Conservation (phyloP, 2,329 filamentous ascomycete genomes). For the Metarhizium album region DNA sequence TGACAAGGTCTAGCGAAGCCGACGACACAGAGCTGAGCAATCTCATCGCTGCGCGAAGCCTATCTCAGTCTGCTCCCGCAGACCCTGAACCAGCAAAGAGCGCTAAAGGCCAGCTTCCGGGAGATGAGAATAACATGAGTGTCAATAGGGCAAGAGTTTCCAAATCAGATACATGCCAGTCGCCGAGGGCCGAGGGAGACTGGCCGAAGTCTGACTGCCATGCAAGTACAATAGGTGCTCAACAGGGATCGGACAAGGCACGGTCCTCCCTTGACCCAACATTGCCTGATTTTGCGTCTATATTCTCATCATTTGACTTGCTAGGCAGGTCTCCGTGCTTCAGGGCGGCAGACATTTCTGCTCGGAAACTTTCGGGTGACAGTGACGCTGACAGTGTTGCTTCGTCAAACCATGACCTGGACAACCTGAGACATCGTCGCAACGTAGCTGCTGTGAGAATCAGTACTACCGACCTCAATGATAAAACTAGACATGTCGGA, state of each 20-base stretch:
- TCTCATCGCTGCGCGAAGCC: neutral
- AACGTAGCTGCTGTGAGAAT: constrained; percentile 16
- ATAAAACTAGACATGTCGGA: constrained; percentile 2
- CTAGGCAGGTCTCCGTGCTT: constrained; percentile 14
- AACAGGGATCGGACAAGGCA: neutral
- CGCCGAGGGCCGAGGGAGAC: neutral
- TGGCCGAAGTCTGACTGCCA: neutral
- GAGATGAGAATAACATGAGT: neutral
- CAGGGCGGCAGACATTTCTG: constrained; percentile 8
- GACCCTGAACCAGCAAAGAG: neutral
- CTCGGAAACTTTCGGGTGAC: neutral
- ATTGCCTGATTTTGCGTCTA: constrained; percentile 17
- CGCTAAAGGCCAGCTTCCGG: too few relatives aligned
- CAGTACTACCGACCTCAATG: constrained; percentile 7
- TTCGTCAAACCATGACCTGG: neutral
- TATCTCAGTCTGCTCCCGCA: neutral
- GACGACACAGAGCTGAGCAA: neutral
- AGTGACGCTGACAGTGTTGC: constrained; percentile 2
- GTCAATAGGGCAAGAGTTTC: neutral
- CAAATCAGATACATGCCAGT: neutral
- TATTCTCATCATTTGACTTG: constrained; percentile 18
- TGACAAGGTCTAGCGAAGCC: neutral
- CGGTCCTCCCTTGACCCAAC: constrained; percentile 13
- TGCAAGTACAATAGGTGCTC: neutral
- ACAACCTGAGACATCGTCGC: constrained; percentile 14